Conservation (phyloP, 2,329 filamentous ascomycete species). For the Ascochyta viciae-villosae region DNA sequence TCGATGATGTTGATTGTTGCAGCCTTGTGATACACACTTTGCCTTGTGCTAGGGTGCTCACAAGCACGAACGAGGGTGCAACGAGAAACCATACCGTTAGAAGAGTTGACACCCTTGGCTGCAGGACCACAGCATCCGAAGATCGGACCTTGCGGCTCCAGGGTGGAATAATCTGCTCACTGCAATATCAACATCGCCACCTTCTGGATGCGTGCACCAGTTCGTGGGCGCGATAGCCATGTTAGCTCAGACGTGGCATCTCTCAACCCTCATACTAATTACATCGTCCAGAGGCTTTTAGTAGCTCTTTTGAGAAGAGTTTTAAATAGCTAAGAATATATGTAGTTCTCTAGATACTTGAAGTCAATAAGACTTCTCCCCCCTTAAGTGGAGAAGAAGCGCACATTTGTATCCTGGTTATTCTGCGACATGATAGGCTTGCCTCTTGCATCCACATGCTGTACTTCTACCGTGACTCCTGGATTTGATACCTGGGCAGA, state of each 20-base stretch:
- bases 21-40: conserved; percentile 5
- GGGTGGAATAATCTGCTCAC: background rate
- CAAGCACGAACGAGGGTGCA: background rate
- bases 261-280: no score
- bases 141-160: conserved; percentile 2
- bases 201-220: background rate
- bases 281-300: no score
- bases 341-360: no score
- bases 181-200: background rate
- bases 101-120: conserved; percentile 4
- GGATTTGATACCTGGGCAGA: background rate
- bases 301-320: no score
- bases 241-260: background rate
- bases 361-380: no score
- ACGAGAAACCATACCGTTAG: background rate
- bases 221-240: background rate
- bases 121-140: conserved; percentile 9
- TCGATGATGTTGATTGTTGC: background rate
- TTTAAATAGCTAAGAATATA: no score
- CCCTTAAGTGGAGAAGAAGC: no score
- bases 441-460: background rate
- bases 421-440: background rate
- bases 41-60: background rate
- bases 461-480: background rate
- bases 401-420: no score